Conservation (phyloP, 129 eudicot species). For the Pulicaria dysenterica region DNA sequence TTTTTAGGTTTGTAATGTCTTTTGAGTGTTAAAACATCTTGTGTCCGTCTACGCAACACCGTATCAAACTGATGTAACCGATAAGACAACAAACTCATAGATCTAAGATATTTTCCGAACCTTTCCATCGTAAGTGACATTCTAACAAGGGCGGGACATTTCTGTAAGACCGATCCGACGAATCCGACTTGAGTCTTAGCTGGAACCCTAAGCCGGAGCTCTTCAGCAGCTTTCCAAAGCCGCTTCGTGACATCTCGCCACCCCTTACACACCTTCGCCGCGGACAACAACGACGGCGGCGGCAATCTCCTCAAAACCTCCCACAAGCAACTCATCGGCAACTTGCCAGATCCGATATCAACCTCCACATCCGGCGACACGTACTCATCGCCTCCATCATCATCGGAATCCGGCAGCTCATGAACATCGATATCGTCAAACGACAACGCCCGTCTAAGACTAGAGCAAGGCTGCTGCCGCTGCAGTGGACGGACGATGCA, state of each 20-base stretch:
- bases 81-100: constrained; percentile 31
- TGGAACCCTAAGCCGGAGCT: constrained; percentile 80
- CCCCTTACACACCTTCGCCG: constrained; percentile 79
- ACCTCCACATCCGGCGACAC: constrained; percentile 38
- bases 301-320: constrained; percentile 80
- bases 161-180: constrained; percentile 79
- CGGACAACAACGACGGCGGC: constrained; percentile 72
- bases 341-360: constrained; percentile 41
- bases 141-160: constrained; percentile 67
- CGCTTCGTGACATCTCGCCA: constrained; percentile 72
- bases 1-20: neutral
- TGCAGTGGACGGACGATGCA: constrained; percentile 34
- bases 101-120: constrained; percentile 47
- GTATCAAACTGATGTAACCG: neutral
- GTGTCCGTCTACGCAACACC: neutral
- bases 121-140: constrained; percentile 87
- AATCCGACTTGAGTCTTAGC: constrained; percentile 55
- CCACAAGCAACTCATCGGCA: constrained; percentile 62
- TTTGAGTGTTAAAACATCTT: neutral
- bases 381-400: constrained; percentile 25
- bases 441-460: constrained; percentile 65
- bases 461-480: constrained; percentile 38
- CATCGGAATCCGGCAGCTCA: constrained; percentile 34
- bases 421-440: constrained; percentile 56
- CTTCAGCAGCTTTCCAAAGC: constrained; percentile 90